Base-by-base conservation (phyloP, 805 yeast species). In the Candida nanaspora region DNA sequence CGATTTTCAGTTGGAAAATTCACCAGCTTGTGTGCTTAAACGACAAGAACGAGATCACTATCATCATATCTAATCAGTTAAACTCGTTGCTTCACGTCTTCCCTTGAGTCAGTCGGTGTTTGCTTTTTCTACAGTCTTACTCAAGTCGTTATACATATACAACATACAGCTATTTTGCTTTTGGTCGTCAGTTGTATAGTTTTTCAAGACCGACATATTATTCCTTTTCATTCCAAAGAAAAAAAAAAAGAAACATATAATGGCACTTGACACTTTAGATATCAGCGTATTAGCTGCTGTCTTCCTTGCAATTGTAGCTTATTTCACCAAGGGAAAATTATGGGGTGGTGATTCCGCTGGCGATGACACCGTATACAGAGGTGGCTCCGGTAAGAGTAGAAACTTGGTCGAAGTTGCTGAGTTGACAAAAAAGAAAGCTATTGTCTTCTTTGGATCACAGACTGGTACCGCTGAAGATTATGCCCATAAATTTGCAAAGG, bases 381-480 rank as follows among this genome's bases (percentile, higher is more conserved):
- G 46, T 26, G 25, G 25, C 6, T 10, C 31, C 3, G 38, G 38
- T 5, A 16, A 19, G 13, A 26, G 18, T 10, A 68, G 87, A 55
- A 80, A 80, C 57, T 62, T 84, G 35, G 67, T 73, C 9, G 76
- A 75, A 42, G 76, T 74, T 3, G 59, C 91, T 50, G 66, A 67
- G 38, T 66, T 67, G 30, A 79, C 80, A 52, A 72, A 75, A 46
- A 89, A 91, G 64, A 82, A 83, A 48, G 82, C 85, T 29, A 67
- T 88, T 34, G 82, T 93, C 3, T 74, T 93, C 45, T 93, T 74
- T 59, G 98, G 96, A 15, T 89, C 98, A 13, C 99, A 93, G 65
- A 93, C 98, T 5, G 98, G 98, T 48, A 93, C 98, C 15, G 96
- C 98, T 34, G 98, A 93, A 65, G 98, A 93, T 57, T 91, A 88